Evolutionary conservation across 2,329 filamentous ascomycete species (phyloP).

Genomic region (Ceratocystis cacaofunesta): DNA sequence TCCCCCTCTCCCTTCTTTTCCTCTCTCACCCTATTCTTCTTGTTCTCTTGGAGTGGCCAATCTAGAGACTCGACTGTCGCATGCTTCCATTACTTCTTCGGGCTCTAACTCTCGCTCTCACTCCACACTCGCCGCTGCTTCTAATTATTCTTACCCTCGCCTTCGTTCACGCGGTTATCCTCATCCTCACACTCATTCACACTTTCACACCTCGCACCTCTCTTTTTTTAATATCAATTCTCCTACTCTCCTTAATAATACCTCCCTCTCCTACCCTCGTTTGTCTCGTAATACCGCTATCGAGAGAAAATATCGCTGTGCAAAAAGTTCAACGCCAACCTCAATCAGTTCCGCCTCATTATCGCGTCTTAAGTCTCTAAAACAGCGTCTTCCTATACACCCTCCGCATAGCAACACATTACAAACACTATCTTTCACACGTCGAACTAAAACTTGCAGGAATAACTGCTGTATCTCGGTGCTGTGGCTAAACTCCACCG

Average conservation of each 20-base stretch:
- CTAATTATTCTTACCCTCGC: background rate
- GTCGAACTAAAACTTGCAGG: background rate
- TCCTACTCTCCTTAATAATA: slow-evolving; percentile 7
- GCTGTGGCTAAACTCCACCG: background rate
- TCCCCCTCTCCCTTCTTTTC: background rate
- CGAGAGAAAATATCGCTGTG: background rate
- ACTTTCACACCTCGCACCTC: slow-evolving; percentile 1
- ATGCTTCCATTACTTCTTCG: background rate
- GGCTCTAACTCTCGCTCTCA: background rate
- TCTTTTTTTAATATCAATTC: slow-evolving; percentile 8
- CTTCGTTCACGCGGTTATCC: background rate
- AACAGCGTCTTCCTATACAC: background rate
- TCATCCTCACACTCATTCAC: slow-evolving; percentile 2
- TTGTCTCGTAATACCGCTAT: slow-evolving; percentile 5
- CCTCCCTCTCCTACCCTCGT: slow-evolving; percentile 3
- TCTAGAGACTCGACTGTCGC: background rate
- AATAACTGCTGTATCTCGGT: background rate
- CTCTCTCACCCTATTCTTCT: background rate
- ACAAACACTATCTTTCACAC: background rate
- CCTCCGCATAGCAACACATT: background rate
- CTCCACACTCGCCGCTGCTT: background rate
- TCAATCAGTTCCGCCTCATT: background rate
- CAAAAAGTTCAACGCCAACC: background rate
- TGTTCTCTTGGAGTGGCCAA: background rate
- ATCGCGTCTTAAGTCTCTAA: background rate